Evolutionary conservation across 805 yeast species (phyloP), one percentile per base, ranked within the genome.

Genomic region (Schwanniomyces occidentalis): DNA sequence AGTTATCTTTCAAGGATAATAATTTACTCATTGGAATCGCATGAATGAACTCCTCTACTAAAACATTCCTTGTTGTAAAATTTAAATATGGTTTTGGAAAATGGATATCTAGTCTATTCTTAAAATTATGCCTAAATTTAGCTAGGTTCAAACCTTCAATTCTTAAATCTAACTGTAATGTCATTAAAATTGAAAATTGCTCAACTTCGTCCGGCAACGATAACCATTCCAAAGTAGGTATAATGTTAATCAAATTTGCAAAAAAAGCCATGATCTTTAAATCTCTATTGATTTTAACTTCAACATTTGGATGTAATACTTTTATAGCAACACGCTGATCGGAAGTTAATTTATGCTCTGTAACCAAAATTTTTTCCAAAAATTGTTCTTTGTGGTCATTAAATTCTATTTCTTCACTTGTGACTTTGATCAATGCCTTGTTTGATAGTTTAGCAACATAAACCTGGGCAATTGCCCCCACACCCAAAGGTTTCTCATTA

Each of bases 381-480:
- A 50, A 35, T 29, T 32, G 18, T 13, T 45, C 27, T 24, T 45
- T 18, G 15, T 48, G 37, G 21, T 42, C 44, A 9, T 41, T 34
- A 5, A 25, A 19, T 9, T 47, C 54, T 8, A 33, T 14, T 2
- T 52, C 55, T 16, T 58, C 63, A 2, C 50, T 58, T 20, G 50
- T 56, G 13, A 64, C 66, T 38, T 58, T 57, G 6, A 58, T 49
- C 15, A 76, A 57, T 8, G 73, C 72, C 25, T 63, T 61, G 12
- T 61, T 52, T 10, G 80, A 74, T 16, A 87, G 60, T 44, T 78
- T 80, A 1, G 85, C 97, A 24, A 76, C 60, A 60, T 91, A 86
- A 3, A 93, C 99, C 60, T 93, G 99, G 1, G 96, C 99, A 65
- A 93, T 93, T 2, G 99, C 96, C 9, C 99, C 99, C n/a, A 91